Percentiles rank a stretch among this genome's conserved stretches.
phyloP scores from a whole-genome alignment of 2,329 filamentous ascomycete genomes.

The Colletotrichum falcatum region DNA sequence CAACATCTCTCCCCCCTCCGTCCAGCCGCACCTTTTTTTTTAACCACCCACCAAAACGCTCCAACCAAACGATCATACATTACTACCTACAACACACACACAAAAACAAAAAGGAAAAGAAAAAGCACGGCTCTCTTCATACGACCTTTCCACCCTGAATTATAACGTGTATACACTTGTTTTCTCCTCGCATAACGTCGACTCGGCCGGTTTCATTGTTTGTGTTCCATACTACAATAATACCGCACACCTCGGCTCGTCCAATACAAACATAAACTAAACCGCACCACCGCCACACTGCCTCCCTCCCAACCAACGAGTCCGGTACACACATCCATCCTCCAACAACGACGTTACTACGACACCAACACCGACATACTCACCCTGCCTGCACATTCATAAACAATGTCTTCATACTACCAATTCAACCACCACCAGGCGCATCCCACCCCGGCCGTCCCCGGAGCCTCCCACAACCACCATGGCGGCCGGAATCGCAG shows the following conservation, averaged over 20 bases:
- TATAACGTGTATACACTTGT: constrained; percentile 7
- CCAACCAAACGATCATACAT: neutral
- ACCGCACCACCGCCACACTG: constrained; percentile 33
- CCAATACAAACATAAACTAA: constrained; percentile 25
- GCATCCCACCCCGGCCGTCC: constrained; percentile 66
- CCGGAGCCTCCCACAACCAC: constrained; percentile 76
- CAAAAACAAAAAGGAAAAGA: neutral
- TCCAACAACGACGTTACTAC: constrained; percentile 22
- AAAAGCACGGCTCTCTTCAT: constrained; percentile 20
- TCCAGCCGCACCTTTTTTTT: constrained; percentile 29
- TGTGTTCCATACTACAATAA: constrained; percentile 40
- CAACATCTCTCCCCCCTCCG: constrained; percentile 36
- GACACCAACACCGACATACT: constrained; percentile 6
- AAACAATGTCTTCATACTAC: constrained; percentile 74
- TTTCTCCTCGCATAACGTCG: constrained; percentile 33
- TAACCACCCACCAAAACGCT: constrained; percentile 16
- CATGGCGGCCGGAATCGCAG: constrained; percentile 88
- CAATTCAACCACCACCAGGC: constrained; percentile 71
- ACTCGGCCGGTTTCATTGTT: constrained; percentile 40
- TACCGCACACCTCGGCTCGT: constrained; percentile 40
- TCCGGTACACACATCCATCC: constrained; percentile 10
- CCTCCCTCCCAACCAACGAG: constrained; percentile 31
- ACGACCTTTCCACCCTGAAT: constrained; percentile 1
- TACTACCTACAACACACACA: constrained; percentile 4
- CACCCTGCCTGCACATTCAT: constrained; percentile 18